Evolutionary conservation across 2,329 filamentous ascomycete genomes (phyloP).

Genomic region (Fusarium continuum): DNA sequence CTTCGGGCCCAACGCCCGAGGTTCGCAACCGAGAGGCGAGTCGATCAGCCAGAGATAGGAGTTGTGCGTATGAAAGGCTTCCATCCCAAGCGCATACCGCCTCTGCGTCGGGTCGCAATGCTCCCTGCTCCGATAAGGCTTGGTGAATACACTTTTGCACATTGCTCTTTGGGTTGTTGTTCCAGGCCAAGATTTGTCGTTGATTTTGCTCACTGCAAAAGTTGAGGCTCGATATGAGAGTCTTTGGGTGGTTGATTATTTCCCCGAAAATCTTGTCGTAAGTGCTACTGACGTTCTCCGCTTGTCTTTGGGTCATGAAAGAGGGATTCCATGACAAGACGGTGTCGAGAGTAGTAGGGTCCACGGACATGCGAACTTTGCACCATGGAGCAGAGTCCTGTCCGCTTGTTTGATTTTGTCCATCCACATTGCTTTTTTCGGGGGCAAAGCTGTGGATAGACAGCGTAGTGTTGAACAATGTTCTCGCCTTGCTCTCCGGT

Average conservation of each 20-base stretch:
- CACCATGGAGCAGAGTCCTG: conserved; percentile 11
- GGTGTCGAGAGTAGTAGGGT: conserved; percentile 26
- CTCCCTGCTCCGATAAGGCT: conserved; percentile 50
- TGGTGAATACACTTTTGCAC: conserved; percentile 55
- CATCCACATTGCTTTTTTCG: conserved; percentile 44
- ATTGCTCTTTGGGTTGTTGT: conserved; percentile 19
- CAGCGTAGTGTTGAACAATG: conserved; percentile 57
- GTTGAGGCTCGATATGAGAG: conserved; percentile 54
- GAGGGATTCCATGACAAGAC: conserved; percentile 49
- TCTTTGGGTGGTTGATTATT: conserved; percentile 51
- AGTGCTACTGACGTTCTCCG: conserved; percentile 57
- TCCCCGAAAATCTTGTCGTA: conserved; percentile 59
- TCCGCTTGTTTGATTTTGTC: neutral
- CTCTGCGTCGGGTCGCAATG: conserved; percentile 45
- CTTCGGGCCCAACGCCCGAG: conserved; percentile 40
- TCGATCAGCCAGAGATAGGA: conserved; percentile 50
- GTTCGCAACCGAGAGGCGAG: conserved; percentile 44
- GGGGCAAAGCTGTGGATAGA: conserved; percentile 31
- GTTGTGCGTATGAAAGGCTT: conserved; percentile 52
- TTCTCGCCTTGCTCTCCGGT: conserved; percentile 24
- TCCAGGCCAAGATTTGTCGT: conserved; percentile 54
- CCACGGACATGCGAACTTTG: conserved; percentile 31
- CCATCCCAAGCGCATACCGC: conserved; percentile 58
- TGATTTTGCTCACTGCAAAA: conserved; percentile 62
- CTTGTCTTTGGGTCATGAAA: conserved; percentile 54